Percentiles rank a stretch among this genome's conserved stretches.
Evolutionary conservation across 1,284 basidiomycete species (phyloP).

Genomic region (Pseudozyma hubeiensis): DNA sequence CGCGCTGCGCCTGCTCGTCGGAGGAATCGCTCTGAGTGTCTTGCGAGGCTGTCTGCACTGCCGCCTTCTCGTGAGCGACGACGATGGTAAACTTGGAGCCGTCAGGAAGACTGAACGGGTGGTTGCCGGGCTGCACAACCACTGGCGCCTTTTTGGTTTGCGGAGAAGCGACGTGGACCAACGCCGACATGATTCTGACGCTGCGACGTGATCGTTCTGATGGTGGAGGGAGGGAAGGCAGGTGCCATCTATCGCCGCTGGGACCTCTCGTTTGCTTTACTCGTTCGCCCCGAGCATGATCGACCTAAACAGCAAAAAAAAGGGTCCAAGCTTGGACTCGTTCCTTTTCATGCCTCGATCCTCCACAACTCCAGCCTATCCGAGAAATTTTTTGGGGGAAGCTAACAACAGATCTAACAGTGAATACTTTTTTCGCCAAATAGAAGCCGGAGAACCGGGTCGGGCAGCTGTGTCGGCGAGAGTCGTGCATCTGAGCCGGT

Average conservation of each 20-base stretch:
- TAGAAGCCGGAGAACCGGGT: neutral
- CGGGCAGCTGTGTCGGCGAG: neutral
- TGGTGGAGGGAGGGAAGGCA: neutral
- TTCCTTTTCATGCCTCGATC: neutral
- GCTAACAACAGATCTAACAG: neutral
- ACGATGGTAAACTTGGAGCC: constrained; percentile 38
- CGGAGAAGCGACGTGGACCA: constrained; percentile 39
- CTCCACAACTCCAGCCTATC: neutral
- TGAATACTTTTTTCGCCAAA: neutral
- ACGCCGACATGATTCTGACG: constrained; percentile 29
- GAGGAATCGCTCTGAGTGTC: neutral
- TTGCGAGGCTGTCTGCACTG: neutral
- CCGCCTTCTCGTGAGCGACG: constrained; percentile 31
- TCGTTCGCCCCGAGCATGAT: neutral
- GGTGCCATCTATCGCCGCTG: neutral
- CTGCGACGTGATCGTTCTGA: neutral
- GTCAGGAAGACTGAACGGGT: constrained; percentile 38
- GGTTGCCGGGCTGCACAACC: constrained; percentile 18
- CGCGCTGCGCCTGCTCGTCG: constrained; percentile 14
- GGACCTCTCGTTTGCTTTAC: neutral
- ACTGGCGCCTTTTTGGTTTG: constrained; percentile 37
- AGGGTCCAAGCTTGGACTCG: constrained; percentile 1
- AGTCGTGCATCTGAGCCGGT: neutral
- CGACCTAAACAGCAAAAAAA: neutral
- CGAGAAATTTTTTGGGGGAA: neutral